Percentiles rank a stretch among this genome's conserved stretches.
Conservation (phyloP, 371 early-diverging fungal species). For the Mucor irregularis region DNA sequence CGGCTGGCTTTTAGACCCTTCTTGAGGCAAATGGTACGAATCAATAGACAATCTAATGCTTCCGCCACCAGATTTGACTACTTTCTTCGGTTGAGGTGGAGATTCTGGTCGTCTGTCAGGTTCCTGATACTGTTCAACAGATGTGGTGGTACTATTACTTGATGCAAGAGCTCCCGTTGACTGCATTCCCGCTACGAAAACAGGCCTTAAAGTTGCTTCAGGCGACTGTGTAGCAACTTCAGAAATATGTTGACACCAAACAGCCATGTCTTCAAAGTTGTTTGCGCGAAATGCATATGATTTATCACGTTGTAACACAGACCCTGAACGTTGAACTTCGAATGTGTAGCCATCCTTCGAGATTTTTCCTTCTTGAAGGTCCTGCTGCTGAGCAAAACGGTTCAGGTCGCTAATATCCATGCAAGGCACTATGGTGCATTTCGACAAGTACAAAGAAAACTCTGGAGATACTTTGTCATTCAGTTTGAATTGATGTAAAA, state of each 20-base stretch:
- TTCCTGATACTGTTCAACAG: too few relatives aligned
- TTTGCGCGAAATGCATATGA: constrained; percentile 10
- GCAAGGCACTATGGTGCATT: constrained; percentile 14
- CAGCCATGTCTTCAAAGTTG: constrained; percentile 3
- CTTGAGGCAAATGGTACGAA: too few relatives aligned
- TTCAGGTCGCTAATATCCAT: constrained; percentile 1
- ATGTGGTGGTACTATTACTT: background rate
- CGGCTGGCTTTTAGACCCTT: too few relatives aligned
- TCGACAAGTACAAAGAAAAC: constrained; percentile 35
- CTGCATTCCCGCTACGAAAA: background rate
- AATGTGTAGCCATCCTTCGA: constrained; percentile 5
- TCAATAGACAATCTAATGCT: too few relatives aligned
- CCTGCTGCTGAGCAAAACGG: background rate
- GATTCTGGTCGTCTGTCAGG: too few relatives aligned
- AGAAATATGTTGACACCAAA: constrained; percentile 9
- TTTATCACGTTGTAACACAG: constrained; percentile 21
- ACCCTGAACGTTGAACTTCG: constrained; percentile 15
- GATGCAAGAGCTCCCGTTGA: too few relatives aligned
- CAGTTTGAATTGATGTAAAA: constrained; percentile 38
- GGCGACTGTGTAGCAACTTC: constrained; percentile 2
- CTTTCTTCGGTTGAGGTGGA: too few relatives aligned
- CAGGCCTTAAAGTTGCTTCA: background rate
- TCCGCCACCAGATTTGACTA: too few relatives aligned
- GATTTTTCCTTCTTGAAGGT: too few relatives aligned
- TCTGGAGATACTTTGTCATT: constrained; percentile 41